Evolutionary conservation across 805 yeast species (phyloP).

Genomic region (Metschnikowia proteae): DNA sequence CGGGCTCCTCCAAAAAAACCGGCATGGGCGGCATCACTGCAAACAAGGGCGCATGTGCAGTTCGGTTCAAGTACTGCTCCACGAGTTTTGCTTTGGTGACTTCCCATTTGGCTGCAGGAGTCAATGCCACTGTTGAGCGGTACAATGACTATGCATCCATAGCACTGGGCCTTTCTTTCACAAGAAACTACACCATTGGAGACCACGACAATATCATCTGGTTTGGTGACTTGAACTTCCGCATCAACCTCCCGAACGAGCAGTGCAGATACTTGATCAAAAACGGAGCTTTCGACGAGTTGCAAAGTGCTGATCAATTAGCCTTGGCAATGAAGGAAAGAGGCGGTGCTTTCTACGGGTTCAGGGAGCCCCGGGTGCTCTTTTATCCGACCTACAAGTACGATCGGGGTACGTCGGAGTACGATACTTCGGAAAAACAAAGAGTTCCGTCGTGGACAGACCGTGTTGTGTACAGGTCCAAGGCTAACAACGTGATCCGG

Average conservation of each 20-base stretch:
- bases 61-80: slow-evolving; percentile 76
- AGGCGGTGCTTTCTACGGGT: slow-evolving; percentile 64
- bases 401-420: slow-evolving; percentile 74
- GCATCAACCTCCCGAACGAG: slow-evolving; percentile 70
- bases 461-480: slow-evolving; percentile 67
- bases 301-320: slow-evolving; percentile 76
- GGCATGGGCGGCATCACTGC: slow-evolving; percentile 97
- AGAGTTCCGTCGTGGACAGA: slow-evolving; percentile 98
- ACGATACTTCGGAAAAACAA: slow-evolving; percentile 88
- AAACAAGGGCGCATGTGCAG: slow-evolving; percentile 94
- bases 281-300: slow-evolving; percentile 40
- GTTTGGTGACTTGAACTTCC: slow-evolving; percentile 92
- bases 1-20: slow-evolving; percentile 92
- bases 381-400: slow-evolving; percentile 92
- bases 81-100: slow-evolving; percentile 78
- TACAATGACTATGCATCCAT: slow-evolving; percentile 79
- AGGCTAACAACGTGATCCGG: slow-evolving; percentile 34
- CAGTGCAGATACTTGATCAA: slow-evolving; percentile 59
- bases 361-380: slow-evolving; percentile 68
- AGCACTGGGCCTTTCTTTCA: slow-evolving; percentile 69
- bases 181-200: slow-evolving; percentile 68
- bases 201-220: slow-evolving; percentile 88
- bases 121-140: slow-evolving; percentile 74
- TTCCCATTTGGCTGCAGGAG: slow-evolving; percentile 94
- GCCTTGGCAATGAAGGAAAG: slow-evolving; percentile 59